These are phyloP conservation scores for Colletotrichum karsti DNA, from an alignment of 2,329 filamentous ascomycete species.

Conservation along the genomic window DNA sequence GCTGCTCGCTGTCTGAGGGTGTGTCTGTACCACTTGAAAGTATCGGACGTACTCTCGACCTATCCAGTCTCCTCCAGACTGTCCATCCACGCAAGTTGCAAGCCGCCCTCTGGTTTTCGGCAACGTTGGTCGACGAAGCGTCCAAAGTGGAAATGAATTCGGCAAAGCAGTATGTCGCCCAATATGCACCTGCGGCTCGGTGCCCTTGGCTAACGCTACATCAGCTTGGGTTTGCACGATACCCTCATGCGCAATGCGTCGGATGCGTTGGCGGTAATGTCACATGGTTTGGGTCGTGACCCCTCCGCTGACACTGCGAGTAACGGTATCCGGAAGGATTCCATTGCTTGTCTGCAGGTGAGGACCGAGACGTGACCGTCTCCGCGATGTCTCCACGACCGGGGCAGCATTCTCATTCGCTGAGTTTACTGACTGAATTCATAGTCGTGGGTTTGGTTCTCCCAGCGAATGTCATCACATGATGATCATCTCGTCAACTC, in stretches of 20 bases:
- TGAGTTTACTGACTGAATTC: conserved; percentile 20
- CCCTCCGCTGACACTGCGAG: conserved; percentile 33
- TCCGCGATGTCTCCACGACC: too few relatives aligned
- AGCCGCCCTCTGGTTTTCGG: conserved; percentile 71
- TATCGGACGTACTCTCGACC: conserved; percentile 44
- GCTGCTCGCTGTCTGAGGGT: conserved; percentile 51
- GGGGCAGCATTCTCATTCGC: too few relatives aligned
- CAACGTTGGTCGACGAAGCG: conserved; percentile 71
- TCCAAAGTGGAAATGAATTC: conserved; percentile 73
- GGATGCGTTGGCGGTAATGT: conserved; percentile 51
- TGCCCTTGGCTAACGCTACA: neutral
- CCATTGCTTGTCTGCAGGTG: conserved; percentile 70
- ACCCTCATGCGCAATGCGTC: conserved; percentile 48
- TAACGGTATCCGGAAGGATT: conserved; percentile 56
- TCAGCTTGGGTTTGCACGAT: conserved; percentile 47
- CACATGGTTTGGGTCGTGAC: conserved; percentile 39
- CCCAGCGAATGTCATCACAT: conserved; percentile 69
- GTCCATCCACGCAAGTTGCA: conserved; percentile 58
- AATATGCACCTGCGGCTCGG: neutral
- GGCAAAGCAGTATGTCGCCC: conserved; percentile 58
- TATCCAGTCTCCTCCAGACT: conserved; percentile 55
- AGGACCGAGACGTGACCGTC: too few relatives aligned
- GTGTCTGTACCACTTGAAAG: conserved; percentile 30
- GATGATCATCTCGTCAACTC: conserved; percentile 65
- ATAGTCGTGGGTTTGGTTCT: conserved; percentile 79